Evolutionary conservation across 1,284 basidiomycete species (phyloP).

Genomic region (Cryptococcus maquisensis): DNA sequence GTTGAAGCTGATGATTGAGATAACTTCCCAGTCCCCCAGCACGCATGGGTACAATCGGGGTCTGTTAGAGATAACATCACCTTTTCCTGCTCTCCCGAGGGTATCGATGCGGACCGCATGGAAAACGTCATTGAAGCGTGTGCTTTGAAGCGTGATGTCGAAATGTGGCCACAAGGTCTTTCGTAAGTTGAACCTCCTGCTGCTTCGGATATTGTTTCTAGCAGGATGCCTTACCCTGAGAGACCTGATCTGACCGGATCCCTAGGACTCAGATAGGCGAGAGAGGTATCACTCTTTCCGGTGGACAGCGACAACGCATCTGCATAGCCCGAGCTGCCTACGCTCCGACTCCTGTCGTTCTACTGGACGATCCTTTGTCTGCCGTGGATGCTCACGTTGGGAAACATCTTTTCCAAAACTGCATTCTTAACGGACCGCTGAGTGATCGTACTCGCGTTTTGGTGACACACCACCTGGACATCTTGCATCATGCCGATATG

Average conservation of each 20-base stretch:
- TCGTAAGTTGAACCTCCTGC: conserved; percentile 43
- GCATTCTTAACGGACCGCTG: conserved; percentile 59
- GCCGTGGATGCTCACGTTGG: conserved; percentile 61
- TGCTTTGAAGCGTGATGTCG: conserved; percentile 26
- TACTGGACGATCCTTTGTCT: conserved; percentile 51
- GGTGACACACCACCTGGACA: conserved; percentile 65
- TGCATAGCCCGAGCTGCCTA: conserved; percentile 20
- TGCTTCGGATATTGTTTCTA: neutral
- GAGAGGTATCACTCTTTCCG: conserved; percentile 20
- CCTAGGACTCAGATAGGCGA: conserved; percentile 19
- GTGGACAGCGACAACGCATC: conserved; percentile 22
- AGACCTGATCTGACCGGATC: neutral
- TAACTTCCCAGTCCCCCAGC: conserved; percentile 16
- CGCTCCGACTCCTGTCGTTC: conserved; percentile 15
- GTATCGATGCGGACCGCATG: conserved; percentile 19
- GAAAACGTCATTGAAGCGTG: conserved; percentile 24
- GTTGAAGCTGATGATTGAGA: conserved; percentile 46
- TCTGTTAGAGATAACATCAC: conserved; percentile 56
- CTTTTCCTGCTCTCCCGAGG: conserved; percentile 21
- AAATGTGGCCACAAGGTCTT: conserved; percentile 22
- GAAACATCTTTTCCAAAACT: conserved; percentile 52
- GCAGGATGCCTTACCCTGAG: neutral
- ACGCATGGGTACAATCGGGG: conserved; percentile 66
- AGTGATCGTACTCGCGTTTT: conserved; percentile 62
- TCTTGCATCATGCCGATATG: conserved; percentile 49